phyloP scores from a whole-genome alignment of 495 filamentous ascomycete genomes.

The Trichoderma virens region DNA sequence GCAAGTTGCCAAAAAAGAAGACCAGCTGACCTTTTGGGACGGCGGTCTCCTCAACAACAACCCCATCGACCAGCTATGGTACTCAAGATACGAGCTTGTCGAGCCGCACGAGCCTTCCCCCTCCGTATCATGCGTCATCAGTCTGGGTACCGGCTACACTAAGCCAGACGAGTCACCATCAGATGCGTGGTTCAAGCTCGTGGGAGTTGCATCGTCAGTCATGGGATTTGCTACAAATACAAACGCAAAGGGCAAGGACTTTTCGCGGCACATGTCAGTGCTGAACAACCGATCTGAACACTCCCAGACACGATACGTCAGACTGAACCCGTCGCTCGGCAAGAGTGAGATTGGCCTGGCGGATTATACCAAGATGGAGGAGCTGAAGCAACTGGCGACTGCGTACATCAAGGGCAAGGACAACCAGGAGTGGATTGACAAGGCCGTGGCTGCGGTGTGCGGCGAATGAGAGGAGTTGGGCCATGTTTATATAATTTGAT shows the following conservation, averaged over 20 bases:
- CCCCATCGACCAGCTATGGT: slow-evolving; percentile 5
- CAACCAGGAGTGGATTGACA: not conserved
- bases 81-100: not conserved
- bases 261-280: not conserved
- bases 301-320: not conserved
- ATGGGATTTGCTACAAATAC: slow-evolving; percentile 2
- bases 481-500: too few relatives aligned
- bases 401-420: not conserved
- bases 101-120: not conserved
- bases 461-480: not conserved
- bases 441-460: not conserved
- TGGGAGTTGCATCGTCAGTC: not conserved
- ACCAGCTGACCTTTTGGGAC: slow-evolving; percentile 2
- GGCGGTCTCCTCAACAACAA: slow-evolving; percentile 5
- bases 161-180: not conserved
- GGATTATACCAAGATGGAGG: slow-evolving; percentile 5
- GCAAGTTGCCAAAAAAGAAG: not conserved
- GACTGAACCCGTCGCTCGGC: not conserved
- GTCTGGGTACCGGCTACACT: not conserved
- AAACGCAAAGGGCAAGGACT: slow-evolving; percentile 1
- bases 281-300: not conserved
- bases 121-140: not conserved
- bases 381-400: not conserved
- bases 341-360: not conserved
- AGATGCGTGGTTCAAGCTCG: not conserved